A percentile compares a stretch with the other conserved stretches of the same genome.
Conservation (phyloP, 352 stramenopile species). For the Phytopythium chamaehyphon region DNA sequence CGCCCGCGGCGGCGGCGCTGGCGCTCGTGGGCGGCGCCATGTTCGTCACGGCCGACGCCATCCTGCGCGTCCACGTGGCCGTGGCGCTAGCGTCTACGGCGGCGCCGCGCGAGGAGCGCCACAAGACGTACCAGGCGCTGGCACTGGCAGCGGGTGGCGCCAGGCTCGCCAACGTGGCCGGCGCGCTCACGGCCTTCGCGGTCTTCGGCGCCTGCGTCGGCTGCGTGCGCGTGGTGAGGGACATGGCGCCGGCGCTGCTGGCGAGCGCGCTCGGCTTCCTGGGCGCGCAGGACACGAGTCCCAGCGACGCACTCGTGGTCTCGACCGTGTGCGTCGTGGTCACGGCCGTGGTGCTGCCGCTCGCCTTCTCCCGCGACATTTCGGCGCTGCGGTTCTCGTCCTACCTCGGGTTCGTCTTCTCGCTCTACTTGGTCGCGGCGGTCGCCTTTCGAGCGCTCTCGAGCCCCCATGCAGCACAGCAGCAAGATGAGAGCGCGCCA, state of each 20-base stretch:
- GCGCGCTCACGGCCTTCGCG: conserved; percentile 58
- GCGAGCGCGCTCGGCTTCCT: conserved; percentile 12
- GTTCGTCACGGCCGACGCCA: conserved; percentile 65
- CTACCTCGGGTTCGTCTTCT: conserved; percentile 69
- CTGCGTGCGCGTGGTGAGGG: conserved; percentile 61
- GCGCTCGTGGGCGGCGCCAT: conserved; percentile 52
- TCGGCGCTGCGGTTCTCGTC: conserved; percentile 70
- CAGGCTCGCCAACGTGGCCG: conserved; percentile 43
- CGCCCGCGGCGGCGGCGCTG: conserved; percentile 38
- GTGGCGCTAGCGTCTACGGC: conserved; percentile 21
- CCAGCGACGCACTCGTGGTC: conserved; percentile 32
- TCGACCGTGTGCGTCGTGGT: conserved; percentile 55
- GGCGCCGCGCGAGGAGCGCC: conserved; percentile 28
- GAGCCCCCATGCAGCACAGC: not conserved
- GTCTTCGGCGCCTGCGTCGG: conserved; percentile 78
- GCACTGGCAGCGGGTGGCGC: conserved; percentile 51
- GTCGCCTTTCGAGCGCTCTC: conserved; percentile 46
- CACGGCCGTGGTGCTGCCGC: conserved; percentile 51
- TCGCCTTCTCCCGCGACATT: conserved; percentile 61
- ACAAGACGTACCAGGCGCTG: conserved; percentile 63
- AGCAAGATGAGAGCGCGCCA: not conserved
- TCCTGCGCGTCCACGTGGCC: conserved; percentile 57
- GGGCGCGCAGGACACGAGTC: conserved; percentile 16
- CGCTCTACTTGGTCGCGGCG: conserved; percentile 59
- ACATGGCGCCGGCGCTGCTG: conserved; percentile 67